A percentile compares a stretch with the other conserved stretches of the same genome.
Evolutionary conservation across 495 filamentous ascomycete genomes (phyloP).

Genomic region (Elasticomyces elasticus): DNA sequence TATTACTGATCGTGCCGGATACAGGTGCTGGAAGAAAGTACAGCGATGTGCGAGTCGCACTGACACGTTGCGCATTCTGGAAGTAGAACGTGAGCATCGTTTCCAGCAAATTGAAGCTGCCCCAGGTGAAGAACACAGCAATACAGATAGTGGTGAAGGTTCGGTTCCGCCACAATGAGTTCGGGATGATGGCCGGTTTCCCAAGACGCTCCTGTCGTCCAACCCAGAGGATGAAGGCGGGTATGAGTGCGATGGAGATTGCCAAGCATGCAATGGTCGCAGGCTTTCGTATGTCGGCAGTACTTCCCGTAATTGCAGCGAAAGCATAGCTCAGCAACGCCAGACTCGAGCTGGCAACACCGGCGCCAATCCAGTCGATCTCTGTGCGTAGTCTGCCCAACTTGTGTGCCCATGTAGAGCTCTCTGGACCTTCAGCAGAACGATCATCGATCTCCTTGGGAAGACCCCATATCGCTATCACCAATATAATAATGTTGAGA

Average conservation of each 20-base stretch:
- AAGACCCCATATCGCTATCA: conserved; percentile 32
- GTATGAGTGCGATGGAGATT: conserved; percentile 35
- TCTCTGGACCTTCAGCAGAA: background rate
- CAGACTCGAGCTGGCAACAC: conserved; percentile 31
- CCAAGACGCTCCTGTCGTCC: conserved; percentile 35
- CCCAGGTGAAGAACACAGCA: conserved; percentile 44
- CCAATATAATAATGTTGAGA: conserved; percentile 29
- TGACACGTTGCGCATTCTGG: conserved; percentile 40
- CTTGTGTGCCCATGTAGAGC: conserved; percentile 5
- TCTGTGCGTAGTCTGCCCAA: conserved; percentile 28
- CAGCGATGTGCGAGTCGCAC: conserved; percentile 36
- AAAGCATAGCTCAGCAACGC: conserved; percentile 40
- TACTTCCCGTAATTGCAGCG: conserved; percentile 33
- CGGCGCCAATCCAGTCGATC: conserved; percentile 42
- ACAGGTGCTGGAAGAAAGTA: conserved; percentile 49
- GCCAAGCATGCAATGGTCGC: conserved; percentile 32
- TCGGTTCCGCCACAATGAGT: conserved; percentile 42
- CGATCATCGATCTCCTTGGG: conserved; percentile 25
- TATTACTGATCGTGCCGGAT: conserved; percentile 43
- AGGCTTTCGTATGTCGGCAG: conserved; percentile 28
- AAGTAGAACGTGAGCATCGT: conserved; percentile 45
- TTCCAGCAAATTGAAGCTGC: conserved; percentile 38
- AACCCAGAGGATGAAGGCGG: conserved; percentile 40
- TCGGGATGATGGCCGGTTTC: conserved; percentile 40
- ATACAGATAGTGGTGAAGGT: conserved; percentile 42